Conservation (phyloP, 2,329 filamentous ascomycete species). For the Dactylonectria estremocensis region DNA sequence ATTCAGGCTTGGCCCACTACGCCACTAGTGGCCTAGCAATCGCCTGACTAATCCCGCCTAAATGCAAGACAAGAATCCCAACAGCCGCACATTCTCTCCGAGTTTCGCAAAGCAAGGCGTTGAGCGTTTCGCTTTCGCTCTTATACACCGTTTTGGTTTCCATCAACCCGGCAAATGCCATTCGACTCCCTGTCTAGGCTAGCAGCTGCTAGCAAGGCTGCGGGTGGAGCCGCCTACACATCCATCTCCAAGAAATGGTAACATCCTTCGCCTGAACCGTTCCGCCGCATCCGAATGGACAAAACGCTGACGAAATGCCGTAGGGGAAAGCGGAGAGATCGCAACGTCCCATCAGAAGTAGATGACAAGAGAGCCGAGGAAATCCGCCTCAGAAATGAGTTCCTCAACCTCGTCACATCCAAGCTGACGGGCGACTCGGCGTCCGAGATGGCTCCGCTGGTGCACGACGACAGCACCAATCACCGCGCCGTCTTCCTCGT, state of each 20-base stretch:
- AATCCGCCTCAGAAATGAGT: conserved; percentile 40
- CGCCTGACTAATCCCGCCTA: not conserved
- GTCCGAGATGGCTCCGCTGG: conserved; percentile 39
- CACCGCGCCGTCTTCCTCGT: conserved; percentile 45
- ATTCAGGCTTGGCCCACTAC: conserved; percentile 1
- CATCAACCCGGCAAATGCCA: conserved; percentile 7
- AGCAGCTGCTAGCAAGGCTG: conserved; percentile 21
- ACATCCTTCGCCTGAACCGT: not conserved
- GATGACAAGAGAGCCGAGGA: conserved; percentile 31
- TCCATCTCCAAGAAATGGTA: conserved; percentile 30
- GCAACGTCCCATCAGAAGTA: conserved; percentile 26
- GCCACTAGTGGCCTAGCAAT: not conserved
- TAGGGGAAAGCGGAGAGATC: conserved; percentile 23
- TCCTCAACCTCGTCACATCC: conserved; percentile 31
- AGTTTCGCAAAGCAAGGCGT: not conserved
- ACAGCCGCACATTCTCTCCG: conserved; percentile 1
- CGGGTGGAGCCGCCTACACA: conserved; percentile 19
- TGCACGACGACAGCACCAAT: conserved; percentile 33
- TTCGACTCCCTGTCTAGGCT: conserved; percentile 27
- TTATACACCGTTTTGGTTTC: not conserved
- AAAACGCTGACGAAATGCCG: conserved; percentile 4
- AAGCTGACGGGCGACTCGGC: conserved; percentile 43
- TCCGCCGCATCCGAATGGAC: not conserved
- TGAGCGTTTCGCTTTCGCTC: not conserved
- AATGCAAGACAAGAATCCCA: not conserved